Evolutionary conservation across 1,139 yeast genomes (phyloP).

Genomic region (Blastobotrys apis): DNA sequence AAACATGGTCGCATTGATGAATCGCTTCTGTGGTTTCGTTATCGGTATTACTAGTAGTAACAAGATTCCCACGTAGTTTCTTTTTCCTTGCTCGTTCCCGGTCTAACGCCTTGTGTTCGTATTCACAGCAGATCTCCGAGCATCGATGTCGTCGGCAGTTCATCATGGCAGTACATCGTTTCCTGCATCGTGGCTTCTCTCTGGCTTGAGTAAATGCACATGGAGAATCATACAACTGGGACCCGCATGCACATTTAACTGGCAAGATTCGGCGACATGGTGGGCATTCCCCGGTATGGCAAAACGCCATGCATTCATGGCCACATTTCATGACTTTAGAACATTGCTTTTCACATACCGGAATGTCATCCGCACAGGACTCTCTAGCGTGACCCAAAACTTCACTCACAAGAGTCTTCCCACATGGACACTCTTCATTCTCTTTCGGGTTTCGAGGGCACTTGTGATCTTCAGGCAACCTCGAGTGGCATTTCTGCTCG

Average conservation of each 20-base stretch:
- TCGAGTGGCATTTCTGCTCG: conserved; percentile 54
- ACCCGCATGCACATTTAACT: conserved; percentile 50
- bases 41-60: conserved; percentile 31
- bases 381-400: conserved; percentile 45
- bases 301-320: conserved; percentile 57
- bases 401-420: conserved; percentile 45
- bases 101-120: conserved; percentile 56
- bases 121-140: conserved; percentile 61
- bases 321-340: conserved; percentile 67
- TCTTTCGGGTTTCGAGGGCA: conserved; percentile 64
- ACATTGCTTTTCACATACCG: conserved; percentile 65
- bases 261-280: conserved; percentile 50
- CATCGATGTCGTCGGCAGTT: conserved; percentile 84
- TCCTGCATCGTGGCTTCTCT: conserved; percentile 57
- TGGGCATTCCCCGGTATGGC: conserved; percentile 76
- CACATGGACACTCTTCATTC: conserved; percentile 72
- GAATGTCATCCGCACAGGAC: conserved; percentile 61
- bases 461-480: conserved; percentile 38
- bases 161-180: conserved; percentile 69
- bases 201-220: conserved; percentile 55
- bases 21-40: conserved; percentile 58
- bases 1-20: conserved; percentile 71
- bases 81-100: conserved; percentile 59
- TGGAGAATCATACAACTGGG: conserved; percentile 52
- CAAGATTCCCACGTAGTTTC: conserved; percentile 31